Evolutionary conservation across 2,329 filamentous ascomycete genomes (phyloP).

Genomic region (Aspergillus proliferans): DNA sequence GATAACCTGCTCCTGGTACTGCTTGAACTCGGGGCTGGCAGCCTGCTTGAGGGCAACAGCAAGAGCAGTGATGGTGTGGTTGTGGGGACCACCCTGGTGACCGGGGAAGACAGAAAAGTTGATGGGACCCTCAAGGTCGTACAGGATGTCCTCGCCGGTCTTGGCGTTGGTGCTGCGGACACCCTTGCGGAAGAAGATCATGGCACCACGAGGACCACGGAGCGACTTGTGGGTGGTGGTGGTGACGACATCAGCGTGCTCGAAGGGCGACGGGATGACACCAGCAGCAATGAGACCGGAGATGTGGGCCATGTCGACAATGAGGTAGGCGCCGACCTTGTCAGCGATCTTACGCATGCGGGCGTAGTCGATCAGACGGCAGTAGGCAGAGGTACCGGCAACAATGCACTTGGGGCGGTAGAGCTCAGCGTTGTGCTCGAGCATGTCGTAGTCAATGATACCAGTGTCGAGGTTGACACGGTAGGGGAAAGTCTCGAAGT

Average conservation of each 20-base stretch:
- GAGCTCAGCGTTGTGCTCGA: constrained; percentile 78
- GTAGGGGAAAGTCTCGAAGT: constrained; percentile 97
- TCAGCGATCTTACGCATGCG: constrained; percentile 86
- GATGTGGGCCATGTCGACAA: constrained; percentile 96
- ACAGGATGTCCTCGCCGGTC: constrained; percentile 76
- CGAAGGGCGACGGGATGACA: constrained; percentile 84
- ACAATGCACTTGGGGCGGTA: constrained; percentile 96
- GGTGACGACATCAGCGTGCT: constrained; percentile 86
- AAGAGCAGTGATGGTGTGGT: constrained; percentile 96
- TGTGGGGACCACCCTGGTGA: constrained; percentile 96
- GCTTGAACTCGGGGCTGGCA: constrained; percentile 79
- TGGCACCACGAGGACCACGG: constrained; percentile 85
- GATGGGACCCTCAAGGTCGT: constrained; percentile 88
- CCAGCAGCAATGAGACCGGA: constrained; percentile 89
- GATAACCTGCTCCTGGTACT: constrained; percentile 86
- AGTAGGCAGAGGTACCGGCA: constrained; percentile 91
- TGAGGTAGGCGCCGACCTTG: constrained; percentile 84
- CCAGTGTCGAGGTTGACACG: constrained; percentile 84
- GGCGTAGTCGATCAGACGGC: constrained; percentile 89
- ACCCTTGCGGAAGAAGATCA: constrained; percentile 98
- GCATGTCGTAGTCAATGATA: constrained; percentile 86
- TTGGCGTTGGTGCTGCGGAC: constrained; percentile 77
- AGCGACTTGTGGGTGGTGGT: constrained; percentile 98
- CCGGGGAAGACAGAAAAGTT: constrained; percentile 97
- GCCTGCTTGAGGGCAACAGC: constrained; percentile 93